phyloP scores from a whole-genome alignment of 2,329 filamentous ascomycete genomes.

The Cladosporium sp. region DNA sequence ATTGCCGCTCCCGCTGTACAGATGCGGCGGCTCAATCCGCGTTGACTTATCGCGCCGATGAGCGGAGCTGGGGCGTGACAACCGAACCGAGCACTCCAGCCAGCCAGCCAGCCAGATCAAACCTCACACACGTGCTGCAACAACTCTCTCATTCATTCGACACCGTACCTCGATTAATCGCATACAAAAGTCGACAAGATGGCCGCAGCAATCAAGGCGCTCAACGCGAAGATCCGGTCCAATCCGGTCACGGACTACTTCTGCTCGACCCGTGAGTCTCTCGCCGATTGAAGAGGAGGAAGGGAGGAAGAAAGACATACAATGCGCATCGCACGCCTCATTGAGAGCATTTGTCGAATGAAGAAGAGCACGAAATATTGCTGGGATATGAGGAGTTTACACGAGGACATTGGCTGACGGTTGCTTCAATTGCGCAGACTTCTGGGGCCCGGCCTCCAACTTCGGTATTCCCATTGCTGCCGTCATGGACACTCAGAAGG shows the following conservation, averaged over 20 bases:
- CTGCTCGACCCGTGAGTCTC: conserved; percentile 49
- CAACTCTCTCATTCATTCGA: conserved; percentile 1
- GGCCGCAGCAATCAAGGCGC: conserved; percentile 49
- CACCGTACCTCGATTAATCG: conserved; percentile 7
- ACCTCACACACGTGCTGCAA: conserved; percentile 4
- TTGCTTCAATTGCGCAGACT: conserved; percentile 44
- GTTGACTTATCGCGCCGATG: too few relatives aligned
- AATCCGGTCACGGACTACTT: conserved; percentile 49
- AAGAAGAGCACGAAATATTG: not conserved
- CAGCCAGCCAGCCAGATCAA: not conserved
- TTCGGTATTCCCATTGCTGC: conserved; percentile 52
- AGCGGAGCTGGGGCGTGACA: too few relatives aligned
- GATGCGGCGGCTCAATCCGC: too few relatives aligned
- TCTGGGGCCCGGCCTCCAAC: conserved; percentile 50
- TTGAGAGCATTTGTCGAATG: too few relatives aligned
- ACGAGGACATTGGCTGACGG: conserved; percentile 13
- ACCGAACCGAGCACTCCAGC: too few relatives aligned
- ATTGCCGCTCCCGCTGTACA: too few relatives aligned
- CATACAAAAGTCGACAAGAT: conserved; percentile 31
- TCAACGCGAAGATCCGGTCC: conserved; percentile 50
- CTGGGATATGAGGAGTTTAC: not conserved
- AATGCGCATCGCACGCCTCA: too few relatives aligned
- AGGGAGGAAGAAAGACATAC: too few relatives aligned
- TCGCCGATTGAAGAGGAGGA: conserved; percentile 10
- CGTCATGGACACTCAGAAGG: conserved; percentile 51